phyloP scores from a whole-genome alignment of 2,329 filamentous ascomycete genomes.

The Penicillium fuscoglaucum region DNA sequence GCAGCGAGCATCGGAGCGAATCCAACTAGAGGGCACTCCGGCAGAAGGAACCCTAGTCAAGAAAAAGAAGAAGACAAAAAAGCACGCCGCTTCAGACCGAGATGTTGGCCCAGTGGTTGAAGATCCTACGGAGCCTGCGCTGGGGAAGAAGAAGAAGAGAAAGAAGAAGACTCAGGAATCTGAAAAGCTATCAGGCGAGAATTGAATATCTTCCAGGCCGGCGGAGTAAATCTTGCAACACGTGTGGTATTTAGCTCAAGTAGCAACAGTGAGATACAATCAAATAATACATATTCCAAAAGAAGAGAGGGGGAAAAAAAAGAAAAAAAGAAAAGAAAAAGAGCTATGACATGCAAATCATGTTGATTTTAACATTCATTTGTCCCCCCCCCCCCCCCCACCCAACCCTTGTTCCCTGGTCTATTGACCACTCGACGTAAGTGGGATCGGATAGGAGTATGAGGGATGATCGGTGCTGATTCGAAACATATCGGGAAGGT shows the following conservation, averaged over 20 bases:
- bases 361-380: background rate
- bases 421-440: background rate
- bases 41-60: constrained; percentile 54
- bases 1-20: constrained; percentile 55
- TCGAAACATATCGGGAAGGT: background rate
- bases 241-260: constrained; percentile 3
- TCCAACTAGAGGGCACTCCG: constrained; percentile 50
- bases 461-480: background rate
- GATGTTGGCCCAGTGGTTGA: background rate
- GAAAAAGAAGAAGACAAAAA: constrained; percentile 52
- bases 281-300: constrained; percentile 8
- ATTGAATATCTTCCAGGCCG: background rate
- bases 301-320: background rate
- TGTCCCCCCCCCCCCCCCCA: no score
- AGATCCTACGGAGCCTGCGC: background rate
- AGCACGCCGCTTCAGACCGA: background rate
- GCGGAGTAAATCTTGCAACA: background rate
- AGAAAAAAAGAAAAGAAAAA: background rate
- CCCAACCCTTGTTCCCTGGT: background rate
- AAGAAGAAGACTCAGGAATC: constrained; percentile 1
- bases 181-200: background rate
- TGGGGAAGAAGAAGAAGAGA: constrained; percentile 8
- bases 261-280: constrained; percentile 7
- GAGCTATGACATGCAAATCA: background rate
- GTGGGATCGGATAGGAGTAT: background rate